Percentiles rank a stretch among this genome's conserved stretches.
Evolutionary conservation across 2,329 filamentous ascomycete species (phyloP).

Genomic region (Aureobasidium leucospermi): DNA sequence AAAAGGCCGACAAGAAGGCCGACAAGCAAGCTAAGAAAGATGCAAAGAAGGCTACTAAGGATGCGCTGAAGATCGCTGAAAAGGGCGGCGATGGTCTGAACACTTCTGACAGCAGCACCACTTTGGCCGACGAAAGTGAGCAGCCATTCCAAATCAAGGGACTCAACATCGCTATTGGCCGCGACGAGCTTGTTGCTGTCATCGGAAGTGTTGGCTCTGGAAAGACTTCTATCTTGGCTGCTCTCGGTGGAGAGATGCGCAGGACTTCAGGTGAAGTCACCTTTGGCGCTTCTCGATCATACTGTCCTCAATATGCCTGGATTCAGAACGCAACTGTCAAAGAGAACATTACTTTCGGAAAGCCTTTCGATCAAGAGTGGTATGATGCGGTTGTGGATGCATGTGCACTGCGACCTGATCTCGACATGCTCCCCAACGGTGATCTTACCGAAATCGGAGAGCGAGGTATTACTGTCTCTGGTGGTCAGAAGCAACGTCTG

Average conservation of each 20-base stretch:
- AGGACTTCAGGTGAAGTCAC: slow-evolving; percentile 66
- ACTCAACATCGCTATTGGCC: slow-evolving; percentile 59
- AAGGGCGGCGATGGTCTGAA: slow-evolving; percentile 2
- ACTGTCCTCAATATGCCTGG: slow-evolving; percentile 96
- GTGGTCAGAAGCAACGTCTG: slow-evolving; percentile 88
- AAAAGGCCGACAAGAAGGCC: slow-evolving; percentile 31
- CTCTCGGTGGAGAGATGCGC: slow-evolving; percentile 89
- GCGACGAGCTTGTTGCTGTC: slow-evolving; percentile 74
- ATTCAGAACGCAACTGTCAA: slow-evolving; percentile 86
- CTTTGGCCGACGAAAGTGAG: slow-evolving; percentile 47
- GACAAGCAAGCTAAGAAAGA: slow-evolving; percentile 28
- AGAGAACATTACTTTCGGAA: slow-evolving; percentile 88
- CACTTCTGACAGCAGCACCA: slow-evolving; percentile 40
- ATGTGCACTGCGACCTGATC: slow-evolving; percentile 75
- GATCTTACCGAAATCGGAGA: slow-evolving; percentile 92
- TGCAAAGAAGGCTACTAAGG: slow-evolving; percentile 23
- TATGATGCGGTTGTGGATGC: slow-evolving; percentile 78
- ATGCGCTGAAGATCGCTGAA: slow-evolving; percentile 22
- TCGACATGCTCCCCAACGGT: slow-evolving; percentile 87
- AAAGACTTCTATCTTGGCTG: slow-evolving; percentile 82
- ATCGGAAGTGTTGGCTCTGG: slow-evolving; percentile 86
- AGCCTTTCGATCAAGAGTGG: slow-evolving; percentile 64
- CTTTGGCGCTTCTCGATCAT: slow-evolving; percentile 73
- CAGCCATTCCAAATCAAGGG: slow-evolving; percentile 67
- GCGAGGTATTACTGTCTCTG: slow-evolving; percentile 88